Conservation (phyloP, 176 grass and related monocot species). For the Bothriochloa decipiens region DNA sequence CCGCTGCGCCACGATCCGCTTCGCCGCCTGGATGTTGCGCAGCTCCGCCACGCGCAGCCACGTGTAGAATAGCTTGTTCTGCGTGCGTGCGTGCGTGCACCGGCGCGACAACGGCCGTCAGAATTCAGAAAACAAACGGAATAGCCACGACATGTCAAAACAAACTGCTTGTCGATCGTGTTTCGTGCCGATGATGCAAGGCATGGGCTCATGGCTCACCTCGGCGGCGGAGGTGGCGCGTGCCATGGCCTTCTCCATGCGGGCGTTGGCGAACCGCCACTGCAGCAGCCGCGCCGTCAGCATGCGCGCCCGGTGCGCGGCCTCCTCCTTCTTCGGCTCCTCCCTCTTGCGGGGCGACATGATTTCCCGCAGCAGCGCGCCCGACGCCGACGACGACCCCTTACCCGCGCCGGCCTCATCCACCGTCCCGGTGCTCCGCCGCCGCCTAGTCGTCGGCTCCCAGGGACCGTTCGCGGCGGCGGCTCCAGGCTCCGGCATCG, state of each 20-base stretch:
- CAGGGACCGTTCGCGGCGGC: constrained; percentile 34
- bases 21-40: constrained; percentile 78
- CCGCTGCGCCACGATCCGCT: constrained; percentile 76
- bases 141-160: background rate
- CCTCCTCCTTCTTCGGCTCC: constrained; percentile 59
- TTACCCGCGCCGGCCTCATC: constrained; percentile 1
- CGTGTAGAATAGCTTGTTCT: constrained; percentile 92
- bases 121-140: background rate
- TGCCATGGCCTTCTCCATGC: constrained; percentile 52
- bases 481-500: constrained; percentile 28
- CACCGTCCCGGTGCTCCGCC: constrained; percentile 1
- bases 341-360: constrained; percentile 51
- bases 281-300: constrained; percentile 63
- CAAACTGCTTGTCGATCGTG: background rate
- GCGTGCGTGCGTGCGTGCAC: background rate
- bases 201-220: constrained; percentile 40
- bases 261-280: constrained; percentile 88
- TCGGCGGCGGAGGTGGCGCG: constrained; percentile 56
- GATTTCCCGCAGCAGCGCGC: constrained; percentile 44
- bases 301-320: constrained; percentile 58
- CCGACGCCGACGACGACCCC: constrained; percentile 1
- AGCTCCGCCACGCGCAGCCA: constrained; percentile 79
- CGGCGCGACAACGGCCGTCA: background rate
- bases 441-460: constrained; percentile 36
- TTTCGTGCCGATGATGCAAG: background rate